phyloP scores from a whole-genome alignment of 1,284 basidiomycete genomes.

The Ustilago hordei region DNA sequence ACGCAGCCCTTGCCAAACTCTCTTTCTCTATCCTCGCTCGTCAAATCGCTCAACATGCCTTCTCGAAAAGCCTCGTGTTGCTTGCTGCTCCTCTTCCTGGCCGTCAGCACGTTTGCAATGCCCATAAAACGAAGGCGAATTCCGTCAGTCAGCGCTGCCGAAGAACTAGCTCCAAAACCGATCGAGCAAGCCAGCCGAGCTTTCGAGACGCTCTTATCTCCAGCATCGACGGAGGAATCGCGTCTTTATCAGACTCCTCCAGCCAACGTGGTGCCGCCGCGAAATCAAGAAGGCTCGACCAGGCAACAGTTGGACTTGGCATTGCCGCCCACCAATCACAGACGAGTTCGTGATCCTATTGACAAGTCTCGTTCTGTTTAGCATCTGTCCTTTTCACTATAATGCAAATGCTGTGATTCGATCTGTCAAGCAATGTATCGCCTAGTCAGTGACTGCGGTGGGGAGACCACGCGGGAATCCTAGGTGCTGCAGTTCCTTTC shows the following conservation, averaged over 20 bases:
- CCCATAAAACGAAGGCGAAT: neutral
- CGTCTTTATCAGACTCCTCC: neutral
- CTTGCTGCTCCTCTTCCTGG: neutral
- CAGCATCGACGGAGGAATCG: neutral
- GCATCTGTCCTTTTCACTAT: conserved; percentile 37
- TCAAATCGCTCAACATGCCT: neutral
- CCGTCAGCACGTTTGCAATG: neutral
- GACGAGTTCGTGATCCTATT: neutral
- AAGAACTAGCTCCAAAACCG: neutral
- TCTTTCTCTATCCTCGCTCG: neutral
- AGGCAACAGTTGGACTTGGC: neutral
- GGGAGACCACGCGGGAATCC: conserved; percentile 86
- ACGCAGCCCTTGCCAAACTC: neutral
- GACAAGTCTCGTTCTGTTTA: conserved; percentile 16
- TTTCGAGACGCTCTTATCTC: neutral
- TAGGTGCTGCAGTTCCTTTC: conserved; percentile 73
- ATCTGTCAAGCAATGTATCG: conserved; percentile 82
- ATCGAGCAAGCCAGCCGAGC: neutral
- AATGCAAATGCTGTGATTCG: conserved; percentile 52
- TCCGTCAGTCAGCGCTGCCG: neutral
- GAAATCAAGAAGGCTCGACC: neutral
- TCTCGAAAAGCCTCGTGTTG: neutral
- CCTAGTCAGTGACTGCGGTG: conserved; percentile 85
- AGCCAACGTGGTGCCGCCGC: neutral
- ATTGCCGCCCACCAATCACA: conserved; percentile 7